These are phyloP conservation scores for Gossypium stocksii DNA, from an alignment of 345 rosid genomes.

Conservation along the genomic window DNA sequence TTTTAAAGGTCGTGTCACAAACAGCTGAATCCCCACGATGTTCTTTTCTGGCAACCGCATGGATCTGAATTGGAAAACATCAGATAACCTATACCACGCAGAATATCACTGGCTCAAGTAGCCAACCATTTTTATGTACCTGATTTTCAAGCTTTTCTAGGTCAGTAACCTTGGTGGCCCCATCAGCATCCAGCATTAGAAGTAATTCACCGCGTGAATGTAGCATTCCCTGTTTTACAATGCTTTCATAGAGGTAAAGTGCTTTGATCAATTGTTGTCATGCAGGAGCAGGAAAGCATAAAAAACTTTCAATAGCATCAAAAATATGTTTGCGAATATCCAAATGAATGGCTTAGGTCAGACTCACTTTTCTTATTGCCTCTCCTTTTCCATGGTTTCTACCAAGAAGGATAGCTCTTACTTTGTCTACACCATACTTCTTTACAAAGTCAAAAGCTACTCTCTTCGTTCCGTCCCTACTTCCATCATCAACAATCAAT, in stretches of 20 bases:
- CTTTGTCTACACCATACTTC: slow-evolving; percentile 67
- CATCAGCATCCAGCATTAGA: slow-evolving; percentile 99
- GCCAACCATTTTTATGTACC: slow-evolving; percentile 39
- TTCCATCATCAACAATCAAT: slow-evolving; percentile 91
- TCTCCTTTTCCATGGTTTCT: slow-evolving; percentile 98
- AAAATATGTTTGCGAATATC: not conserved
- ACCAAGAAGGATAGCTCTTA: slow-evolving; percentile 86
- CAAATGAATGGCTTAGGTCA: slow-evolving; percentile 15
- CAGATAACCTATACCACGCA: slow-evolving; percentile 18
- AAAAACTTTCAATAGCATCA: slow-evolving; percentile 11
- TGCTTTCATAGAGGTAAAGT: slow-evolving; percentile 69
- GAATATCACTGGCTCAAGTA: not conserved
- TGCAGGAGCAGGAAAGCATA: slow-evolving; percentile 6
- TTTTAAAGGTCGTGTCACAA: slow-evolving; percentile 34
- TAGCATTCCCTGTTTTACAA: slow-evolving; percentile 97
- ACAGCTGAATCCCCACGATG: slow-evolving; percentile 39
- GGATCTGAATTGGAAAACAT: slow-evolving; percentile 57
- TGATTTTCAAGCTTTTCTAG: slow-evolving; percentile 91
- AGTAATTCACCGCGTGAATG: slow-evolving; percentile 97
- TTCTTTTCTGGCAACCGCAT: slow-evolving; percentile 63
- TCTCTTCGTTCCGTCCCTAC: slow-evolving; percentile 77
- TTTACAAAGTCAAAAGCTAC: slow-evolving; percentile 78
- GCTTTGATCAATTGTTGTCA: slow-evolving; percentile 43
- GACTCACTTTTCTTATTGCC: slow-evolving; percentile 96
- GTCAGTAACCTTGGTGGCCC: slow-evolving; percentile 83